Evolutionary conservation across 768 basidiomycete species (phyloP).

Genomic region (Hydnomerulius pinastri): DNA sequence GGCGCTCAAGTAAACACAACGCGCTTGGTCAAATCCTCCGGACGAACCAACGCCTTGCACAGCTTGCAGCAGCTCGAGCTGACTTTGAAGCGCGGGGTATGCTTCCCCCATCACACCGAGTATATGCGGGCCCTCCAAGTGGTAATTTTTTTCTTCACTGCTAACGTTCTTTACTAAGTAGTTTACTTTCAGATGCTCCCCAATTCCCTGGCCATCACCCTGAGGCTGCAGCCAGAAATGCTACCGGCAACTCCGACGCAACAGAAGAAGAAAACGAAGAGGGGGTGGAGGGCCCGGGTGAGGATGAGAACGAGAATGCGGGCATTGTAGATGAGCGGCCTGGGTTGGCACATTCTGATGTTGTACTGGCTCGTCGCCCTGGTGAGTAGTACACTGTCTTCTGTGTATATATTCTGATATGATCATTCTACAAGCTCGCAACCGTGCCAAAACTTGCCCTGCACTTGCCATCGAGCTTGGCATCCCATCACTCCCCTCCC

Average conservation of each 20-base stretch:
- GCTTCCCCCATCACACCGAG: not conserved
- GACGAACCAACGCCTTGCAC: constrained; percentile 28
- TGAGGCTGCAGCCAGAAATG: not conserved
- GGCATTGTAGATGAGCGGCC: not conserved
- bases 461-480: not conserved
- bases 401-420: not conserved
- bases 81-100: not conserved
- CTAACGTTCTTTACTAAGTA: not conserved
- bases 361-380: not conserved
- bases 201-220: not conserved
- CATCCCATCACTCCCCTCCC: not conserved
- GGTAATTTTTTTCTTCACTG: not conserved
- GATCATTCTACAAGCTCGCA: not conserved
- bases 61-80: constrained; percentile 20
- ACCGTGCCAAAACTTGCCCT: not conserved
- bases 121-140: not conserved
- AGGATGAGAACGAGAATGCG: not conserved
- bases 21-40: constrained; percentile 33
- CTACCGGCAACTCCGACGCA: not conserved
- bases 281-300: not conserved
- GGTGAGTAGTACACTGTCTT: not conserved
- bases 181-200: not conserved
- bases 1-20: constrained; percentile 23
- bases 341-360: not conserved
- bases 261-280: not conserved